Base-by-base conservation (phyloP, 495 filamentous ascomycete species). In the Lepraria neglecta region DNA sequence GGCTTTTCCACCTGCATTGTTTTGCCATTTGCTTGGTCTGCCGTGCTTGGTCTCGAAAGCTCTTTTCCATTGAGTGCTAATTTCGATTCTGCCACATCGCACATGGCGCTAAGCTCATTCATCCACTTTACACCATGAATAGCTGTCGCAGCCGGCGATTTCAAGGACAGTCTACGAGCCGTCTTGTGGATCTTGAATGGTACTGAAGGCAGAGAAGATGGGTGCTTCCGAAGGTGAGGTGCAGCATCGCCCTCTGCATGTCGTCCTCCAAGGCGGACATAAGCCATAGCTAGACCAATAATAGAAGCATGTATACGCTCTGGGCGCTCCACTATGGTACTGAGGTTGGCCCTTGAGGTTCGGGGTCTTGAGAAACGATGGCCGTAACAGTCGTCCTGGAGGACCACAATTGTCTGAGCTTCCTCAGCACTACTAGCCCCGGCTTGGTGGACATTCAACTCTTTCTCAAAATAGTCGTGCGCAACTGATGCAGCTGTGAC, bases 351-450 rank as follows among this genome's bases (percentile, higher is more conserved):
- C 56, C 82, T 84, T 3, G 81, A 83, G 0, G 87, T 83, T 43
- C 86, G 84, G n/a, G 90, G 90, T 27, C 94, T 81, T 14, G 90
- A 88, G 68, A 82, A 97, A 1, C 89, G 85, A 71, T 98, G 94
- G 12, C 90, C 91, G 66, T 97, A 98, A 75, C 92, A 95, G 55
- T 86, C 84, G 72, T 98, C 95, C 61, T 97, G 89, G 4, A 97
- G 69, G 35, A 98, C 80, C 11, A 96, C 91, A 3, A 92, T 71
- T 0, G 89, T 90, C 66, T 89, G 84, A 27, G 87, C 74, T 11
- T 73, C 67, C 12, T 78, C 67, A 45, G 80, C 76, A 9, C 72
- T 71, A 28, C 75, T 73, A 6, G 27, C 45, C 35, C 38, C 61
- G 17, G 51, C 51, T 48, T 84, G 77, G 64, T 92, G 86, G 17